These are phyloP conservation scores for Candida awuae DNA, from an alignment of 805 yeast genomes.

Conservation along the genomic window DNA sequence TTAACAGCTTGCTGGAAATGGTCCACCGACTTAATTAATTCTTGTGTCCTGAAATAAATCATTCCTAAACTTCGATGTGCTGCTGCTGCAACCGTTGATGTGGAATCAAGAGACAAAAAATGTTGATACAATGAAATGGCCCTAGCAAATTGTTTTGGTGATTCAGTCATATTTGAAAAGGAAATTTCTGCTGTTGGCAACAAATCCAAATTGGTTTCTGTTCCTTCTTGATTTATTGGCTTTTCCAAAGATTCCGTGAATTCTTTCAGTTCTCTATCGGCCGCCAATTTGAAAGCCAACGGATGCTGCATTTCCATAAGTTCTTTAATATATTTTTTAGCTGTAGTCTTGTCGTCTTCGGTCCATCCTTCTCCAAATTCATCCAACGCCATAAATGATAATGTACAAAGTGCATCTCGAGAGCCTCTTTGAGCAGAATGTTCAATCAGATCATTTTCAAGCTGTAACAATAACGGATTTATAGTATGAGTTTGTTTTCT, in stretches of 20 bases:
- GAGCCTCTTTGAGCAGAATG: constrained; percentile 78
- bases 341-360: constrained; percentile 54
- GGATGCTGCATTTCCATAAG: constrained; percentile 60
- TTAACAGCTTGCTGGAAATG: constrained; percentile 54
- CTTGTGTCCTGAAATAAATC: constrained; percentile 47
- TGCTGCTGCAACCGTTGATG: constrained; percentile 59
- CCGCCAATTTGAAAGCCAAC: constrained; percentile 66
- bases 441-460: constrained; percentile 72
- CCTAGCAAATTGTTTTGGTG: constrained; percentile 26
- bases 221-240: too few species aligned
- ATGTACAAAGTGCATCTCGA: constrained; percentile 67
- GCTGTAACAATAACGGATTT: constrained; percentile 45
- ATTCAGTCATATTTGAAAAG: constrained; percentile 9
- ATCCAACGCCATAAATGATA: constrained; percentile 59
- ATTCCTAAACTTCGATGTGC: constrained; percentile 62
- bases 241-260: constrained; percentile 1
- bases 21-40: constrained; percentile 44
- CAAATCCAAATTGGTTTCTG: constrained; percentile 23
- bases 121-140: constrained; percentile 54
- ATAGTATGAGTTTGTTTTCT: constrained; percentile 53
- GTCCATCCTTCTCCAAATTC: constrained; percentile 23
- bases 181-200: constrained; percentile 11
- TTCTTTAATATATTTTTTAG: constrained; percentile 49
- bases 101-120: constrained; percentile 48
- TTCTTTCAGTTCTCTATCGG: constrained; percentile 52